Base-by-base conservation (phyloP, 768 basidiomycete species). In the Kondoa malvinella region DNA sequence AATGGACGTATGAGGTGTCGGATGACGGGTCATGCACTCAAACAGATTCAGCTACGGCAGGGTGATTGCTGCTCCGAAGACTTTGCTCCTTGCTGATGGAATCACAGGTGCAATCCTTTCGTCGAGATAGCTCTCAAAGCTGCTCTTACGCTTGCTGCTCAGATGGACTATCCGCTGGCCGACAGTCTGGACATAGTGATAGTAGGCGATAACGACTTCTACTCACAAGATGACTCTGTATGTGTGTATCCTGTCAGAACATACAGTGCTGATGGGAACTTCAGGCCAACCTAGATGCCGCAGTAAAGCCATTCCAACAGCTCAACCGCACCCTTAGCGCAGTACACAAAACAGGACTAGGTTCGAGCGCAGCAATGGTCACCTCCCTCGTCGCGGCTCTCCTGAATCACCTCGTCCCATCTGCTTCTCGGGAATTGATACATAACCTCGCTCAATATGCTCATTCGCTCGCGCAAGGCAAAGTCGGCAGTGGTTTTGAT, bases 291-390 rank as follows among this genome's bases (percentile, higher is more conserved):
- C 40, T 8, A 50, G 40, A 8, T 50, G 21, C 21, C 21, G 12
- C 40, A 8, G 40, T 8, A 50, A 79, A 84, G 1, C 87, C 88
- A 0, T 96, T 97, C 79, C 80, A 79, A 33, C 80, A 81, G 29
- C 85, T 88, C 17, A 83, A 84, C 67, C 86, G 87, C 61, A 78
- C 77, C 0, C 80, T 99, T 40, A 78, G 81, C 0, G 79, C 88
- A 63, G 92, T 94, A n/a, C 92, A 96, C 82, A 99, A 99, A 79
- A 97, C 95, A 0, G 95, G 95, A 8, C 84, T 97, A 61, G 95
- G 95, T 56, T 96, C 92, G 3, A 95, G 92, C 1, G 95, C 95
- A 3, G 91, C 95, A 0, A 83, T 99, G 71, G 95, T 96, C 76
- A 96, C 95, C 1, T 94, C 94, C 57, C 83, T 97, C 68, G 87